Evolutionary conservation across 208 protist species (phyloP).

Genomic region (Crithidia thermophila): DNA sequence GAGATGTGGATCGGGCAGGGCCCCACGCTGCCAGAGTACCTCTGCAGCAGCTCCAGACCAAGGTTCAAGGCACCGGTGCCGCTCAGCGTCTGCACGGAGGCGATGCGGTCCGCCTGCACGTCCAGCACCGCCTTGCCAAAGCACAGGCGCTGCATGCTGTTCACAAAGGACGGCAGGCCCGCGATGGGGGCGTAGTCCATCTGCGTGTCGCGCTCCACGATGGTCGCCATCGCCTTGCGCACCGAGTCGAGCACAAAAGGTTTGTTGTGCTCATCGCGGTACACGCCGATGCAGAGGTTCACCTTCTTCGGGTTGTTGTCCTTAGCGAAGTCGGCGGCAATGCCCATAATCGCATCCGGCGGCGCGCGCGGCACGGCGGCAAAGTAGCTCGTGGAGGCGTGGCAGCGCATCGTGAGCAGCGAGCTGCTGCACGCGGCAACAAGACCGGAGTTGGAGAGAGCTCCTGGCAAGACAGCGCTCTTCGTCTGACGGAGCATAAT

Average conservation of each 20-base stretch:
- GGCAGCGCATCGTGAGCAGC: slow-evolving; percentile 1
- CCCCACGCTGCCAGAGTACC: slow-evolving; percentile 21
- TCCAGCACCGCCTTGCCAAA: slow-evolving; percentile 81
- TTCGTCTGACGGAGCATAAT: slow-evolving; percentile 16
- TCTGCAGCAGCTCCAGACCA: slow-evolving; percentile 57
- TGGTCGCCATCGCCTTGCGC: slow-evolving; percentile 53
- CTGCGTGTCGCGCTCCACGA: slow-evolving; percentile 38
- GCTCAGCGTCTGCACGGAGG: slow-evolving; percentile 76
- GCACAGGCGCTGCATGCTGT: slow-evolving; percentile 73
- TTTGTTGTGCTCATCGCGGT: slow-evolving; percentile 93
- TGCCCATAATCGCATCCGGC: slow-evolving; percentile 77
- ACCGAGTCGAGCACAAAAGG: slow-evolving; percentile 93
- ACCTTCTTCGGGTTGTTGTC: slow-evolving; percentile 93
- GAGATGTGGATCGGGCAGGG: slow-evolving; percentile 49
- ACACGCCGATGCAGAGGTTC: slow-evolving; percentile 97
- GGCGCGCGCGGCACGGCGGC: slow-evolving; percentile 45
- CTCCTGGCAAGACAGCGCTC: not conserved
- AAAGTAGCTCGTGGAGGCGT: slow-evolving; percentile 42
- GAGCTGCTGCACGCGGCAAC: too few species aligned
- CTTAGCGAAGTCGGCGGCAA: slow-evolving; percentile 53
- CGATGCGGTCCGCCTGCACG: slow-evolving; percentile 52
- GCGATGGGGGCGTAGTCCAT: slow-evolving; percentile 97
- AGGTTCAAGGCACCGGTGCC: slow-evolving; percentile 84
- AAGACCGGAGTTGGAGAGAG: not conserved
- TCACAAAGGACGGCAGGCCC: slow-evolving; percentile 83